Evolutionary conservation across 2,329 filamentous ascomycete species (phyloP).

Genomic region (Chaetoscypha palmicola): DNA sequence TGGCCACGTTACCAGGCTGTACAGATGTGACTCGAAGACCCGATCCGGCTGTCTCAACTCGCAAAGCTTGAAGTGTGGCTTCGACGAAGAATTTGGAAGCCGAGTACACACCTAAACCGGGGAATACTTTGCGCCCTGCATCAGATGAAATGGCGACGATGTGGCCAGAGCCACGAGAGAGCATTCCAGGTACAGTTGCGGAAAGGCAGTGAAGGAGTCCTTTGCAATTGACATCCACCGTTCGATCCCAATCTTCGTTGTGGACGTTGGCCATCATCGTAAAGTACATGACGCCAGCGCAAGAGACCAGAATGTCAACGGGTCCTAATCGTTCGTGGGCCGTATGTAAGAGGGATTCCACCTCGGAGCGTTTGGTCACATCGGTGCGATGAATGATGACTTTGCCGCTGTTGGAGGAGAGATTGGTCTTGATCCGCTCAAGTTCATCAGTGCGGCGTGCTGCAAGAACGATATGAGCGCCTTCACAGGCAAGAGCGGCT

Average conservation of each 20-base stretch:
- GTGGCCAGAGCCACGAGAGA: slow-evolving; percentile 61
- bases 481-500: slow-evolving; percentile 59
- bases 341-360: slow-evolving; percentile 56
- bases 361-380: slow-evolving; percentile 59
- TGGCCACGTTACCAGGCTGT: slow-evolving; percentile 71
- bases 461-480: slow-evolving; percentile 64
- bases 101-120: slow-evolving; percentile 74
- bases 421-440: slow-evolving; percentile 56
- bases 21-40: slow-evolving; percentile 67
- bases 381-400: slow-evolving; percentile 65
- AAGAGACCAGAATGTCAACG: slow-evolving; percentile 72
- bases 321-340: slow-evolving; percentile 58
- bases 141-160: slow-evolving; percentile 78
- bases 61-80: slow-evolving; percentile 66
- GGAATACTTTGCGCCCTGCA: slow-evolving; percentile 74
- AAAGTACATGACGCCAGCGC: slow-evolving; percentile 83
- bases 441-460: slow-evolving; percentile 65
- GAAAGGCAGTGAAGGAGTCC: slow-evolving; percentile 68
- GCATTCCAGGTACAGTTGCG: slow-evolving; percentile 63
- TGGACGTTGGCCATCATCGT: slow-evolving; percentile 77
- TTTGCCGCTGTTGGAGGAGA: slow-evolving; percentile 52
- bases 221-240: slow-evolving; percentile 83
- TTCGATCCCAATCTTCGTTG: slow-evolving; percentile 71
- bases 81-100: slow-evolving; percentile 83
- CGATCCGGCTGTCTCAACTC: slow-evolving; percentile 67